Base-by-base conservation (phyloP, 208 protist species). In the Vickermania ingenoplastis region DNA sequence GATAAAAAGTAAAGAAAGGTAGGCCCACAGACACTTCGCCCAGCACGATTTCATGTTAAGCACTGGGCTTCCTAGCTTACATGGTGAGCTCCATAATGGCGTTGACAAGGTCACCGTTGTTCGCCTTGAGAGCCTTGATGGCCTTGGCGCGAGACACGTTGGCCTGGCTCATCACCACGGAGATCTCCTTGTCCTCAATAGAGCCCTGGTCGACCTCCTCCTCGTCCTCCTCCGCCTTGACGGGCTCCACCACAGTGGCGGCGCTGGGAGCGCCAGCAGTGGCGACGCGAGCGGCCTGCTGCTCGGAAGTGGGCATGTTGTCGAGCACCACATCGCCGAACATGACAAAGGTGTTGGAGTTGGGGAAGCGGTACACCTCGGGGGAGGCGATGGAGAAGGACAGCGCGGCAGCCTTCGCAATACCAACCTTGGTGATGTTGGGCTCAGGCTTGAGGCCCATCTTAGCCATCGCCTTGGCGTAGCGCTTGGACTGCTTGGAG, bases 391-490 rank as follows among this genome's bases (percentile, higher is more conserved):
- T 0, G 41, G 28, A 54, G n/a, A 55, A 58, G 52, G 13, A 17
- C 53, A 24, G 24, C 49, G 48, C 31, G 50, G 2, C 17, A 5
- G 23, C 27, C 5, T 61, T 17, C 81, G 89, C 89, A 45, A 99
- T 85, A 57, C 91, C 96, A 25, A 98, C 92, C 65, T 96, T 84
- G 53, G 66, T 77, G 57, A 98, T 88, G 73, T 93, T 96, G 3
- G 67, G 21, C 49, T 98, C 85, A 22, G 79, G 93, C 86, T 97
- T 97, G 68, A 99, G 83, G 61, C 96, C 96, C 71, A 99, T 90
- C 89, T 98, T 99, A 53, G 80, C 64, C 86, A 99, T 96, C 48
- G 90, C 92, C 83, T 98, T 98, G 41, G 95, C 79, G 69, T 86
- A 88, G 88, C 98, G 98, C 81, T 98, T 98, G 75, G 78, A 80